Evolutionary conservation across 73 alveolate genomes (phyloP).

Genomic region (Tetrahymena elliotti): DNA sequence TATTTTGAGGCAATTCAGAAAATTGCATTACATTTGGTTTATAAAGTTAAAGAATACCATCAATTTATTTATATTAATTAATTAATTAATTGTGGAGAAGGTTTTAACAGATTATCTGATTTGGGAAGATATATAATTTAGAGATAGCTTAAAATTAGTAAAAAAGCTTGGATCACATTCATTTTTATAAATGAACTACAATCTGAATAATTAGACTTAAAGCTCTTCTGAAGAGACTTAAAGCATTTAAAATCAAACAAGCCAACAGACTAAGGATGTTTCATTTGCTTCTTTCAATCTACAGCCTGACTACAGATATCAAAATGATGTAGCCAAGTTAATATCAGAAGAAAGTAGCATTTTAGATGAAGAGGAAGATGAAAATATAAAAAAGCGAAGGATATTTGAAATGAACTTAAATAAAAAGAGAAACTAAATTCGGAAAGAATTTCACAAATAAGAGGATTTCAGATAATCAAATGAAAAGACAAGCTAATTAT

Average conservation of each 20-base stretch:
- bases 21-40: neutral
- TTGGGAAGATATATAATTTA: neutral
- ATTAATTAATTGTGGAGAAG: neutral
- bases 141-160: neutral
- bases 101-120: neutral
- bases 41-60: neutral
- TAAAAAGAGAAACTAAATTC: neutral
- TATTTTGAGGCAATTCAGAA: neutral
- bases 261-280: neutral
- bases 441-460: neutral
- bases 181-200: neutral
- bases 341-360: neutral
- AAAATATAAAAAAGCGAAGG: neutral
- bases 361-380: neutral
- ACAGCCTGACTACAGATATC: neutral
- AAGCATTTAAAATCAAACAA: neutral
- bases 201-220: neutral
- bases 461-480: neutral
- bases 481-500: neutral
- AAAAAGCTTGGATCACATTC: neutral
- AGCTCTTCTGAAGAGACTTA: neutral
- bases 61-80: neutral
- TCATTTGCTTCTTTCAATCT: neutral
- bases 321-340: neutral
- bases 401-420: neutral